Conservation (phyloP, 2,329 filamentous ascomycete genomes). For the Paecilomyces formosus region DNA sequence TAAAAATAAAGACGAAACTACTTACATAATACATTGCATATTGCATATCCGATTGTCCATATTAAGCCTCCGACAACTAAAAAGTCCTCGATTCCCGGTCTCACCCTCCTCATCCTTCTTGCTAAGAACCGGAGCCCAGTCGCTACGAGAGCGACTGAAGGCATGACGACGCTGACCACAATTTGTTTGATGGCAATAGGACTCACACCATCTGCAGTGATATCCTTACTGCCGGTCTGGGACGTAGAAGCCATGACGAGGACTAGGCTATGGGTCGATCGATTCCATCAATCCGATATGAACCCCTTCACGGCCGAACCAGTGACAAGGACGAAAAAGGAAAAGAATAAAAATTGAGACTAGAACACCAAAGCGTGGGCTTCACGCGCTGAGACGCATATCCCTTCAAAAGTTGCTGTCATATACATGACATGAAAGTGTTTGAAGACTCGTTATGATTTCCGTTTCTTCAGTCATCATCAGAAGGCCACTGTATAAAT, state of each 20-base stretch:
- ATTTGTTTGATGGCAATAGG: not conserved
- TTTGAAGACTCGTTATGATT: not conserved
- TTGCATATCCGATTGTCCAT: slow-evolving; percentile 1
- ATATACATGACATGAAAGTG: not conserved
- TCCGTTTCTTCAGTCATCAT: not conserved
- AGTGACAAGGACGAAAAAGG: too few relatives aligned
- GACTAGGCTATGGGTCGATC: not conserved
- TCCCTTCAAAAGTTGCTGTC: not conserved
- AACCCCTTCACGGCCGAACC: not conserved
- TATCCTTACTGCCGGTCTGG: not conserved
- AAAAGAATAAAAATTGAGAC: too few relatives aligned
- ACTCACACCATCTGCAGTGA: not conserved
- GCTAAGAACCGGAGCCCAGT: slow-evolving; percentile 1
- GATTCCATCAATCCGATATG: not conserved
- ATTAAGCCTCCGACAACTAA: slow-evolving; percentile 1
- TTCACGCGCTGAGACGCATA: not conserved
- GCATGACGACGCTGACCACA: not conserved
- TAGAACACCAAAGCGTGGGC: not conserved
- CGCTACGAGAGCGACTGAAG: not conserved
- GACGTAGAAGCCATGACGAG: not conserved
- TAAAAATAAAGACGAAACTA: not conserved
- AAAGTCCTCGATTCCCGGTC: not conserved
- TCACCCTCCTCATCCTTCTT: not conserved
- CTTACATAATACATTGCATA: slow-evolving; percentile 1
- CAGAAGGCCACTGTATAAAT: not conserved